phyloP scores from a whole-genome alignment of 1,284 basidiomycete genomes.

The Heterobasidion irregulare region DNA sequence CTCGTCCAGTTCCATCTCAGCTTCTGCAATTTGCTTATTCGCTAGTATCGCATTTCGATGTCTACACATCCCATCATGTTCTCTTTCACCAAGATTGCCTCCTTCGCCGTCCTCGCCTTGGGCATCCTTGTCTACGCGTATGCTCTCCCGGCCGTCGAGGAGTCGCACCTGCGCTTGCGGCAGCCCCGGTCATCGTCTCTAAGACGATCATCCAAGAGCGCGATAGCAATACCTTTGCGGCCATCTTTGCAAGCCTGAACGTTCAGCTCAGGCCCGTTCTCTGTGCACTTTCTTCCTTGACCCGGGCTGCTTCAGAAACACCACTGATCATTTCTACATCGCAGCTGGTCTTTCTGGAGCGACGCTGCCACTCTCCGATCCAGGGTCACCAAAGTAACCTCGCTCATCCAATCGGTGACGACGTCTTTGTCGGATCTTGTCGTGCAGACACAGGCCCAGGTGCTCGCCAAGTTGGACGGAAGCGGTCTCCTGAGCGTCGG shows the following conservation, averaged over 20 bases:
- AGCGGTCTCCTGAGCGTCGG: neutral
- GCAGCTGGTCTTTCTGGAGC: too few species aligned
- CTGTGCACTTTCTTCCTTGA: too few species aligned
- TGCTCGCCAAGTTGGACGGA: neutral
- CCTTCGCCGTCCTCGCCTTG: neutral
- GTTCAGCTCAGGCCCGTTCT: too few species aligned
- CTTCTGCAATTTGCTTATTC: neutral
- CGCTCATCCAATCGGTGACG: neutral
- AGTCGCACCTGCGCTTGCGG: neutral
- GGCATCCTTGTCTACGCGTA: neutral
- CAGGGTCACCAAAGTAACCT: too few species aligned
- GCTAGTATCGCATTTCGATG: neutral
- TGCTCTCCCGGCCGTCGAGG: neutral
- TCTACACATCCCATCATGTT: neutral
- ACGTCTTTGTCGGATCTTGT: neutral
- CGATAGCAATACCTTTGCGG: neutral
- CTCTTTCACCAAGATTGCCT: neutral
- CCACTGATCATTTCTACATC: too few species aligned
- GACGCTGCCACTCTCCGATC: too few species aligned
- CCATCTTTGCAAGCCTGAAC: neutral
- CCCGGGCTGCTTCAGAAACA: too few species aligned
- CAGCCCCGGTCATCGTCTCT: neutral
- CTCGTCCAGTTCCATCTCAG: neutral
- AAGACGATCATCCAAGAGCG: neutral
- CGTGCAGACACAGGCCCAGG: too few species aligned